Evolutionary conservation across 306 rosid species (phyloP), one percentile per base, ranked within the genome.

Genomic region (Cucumis melo): DNA sequence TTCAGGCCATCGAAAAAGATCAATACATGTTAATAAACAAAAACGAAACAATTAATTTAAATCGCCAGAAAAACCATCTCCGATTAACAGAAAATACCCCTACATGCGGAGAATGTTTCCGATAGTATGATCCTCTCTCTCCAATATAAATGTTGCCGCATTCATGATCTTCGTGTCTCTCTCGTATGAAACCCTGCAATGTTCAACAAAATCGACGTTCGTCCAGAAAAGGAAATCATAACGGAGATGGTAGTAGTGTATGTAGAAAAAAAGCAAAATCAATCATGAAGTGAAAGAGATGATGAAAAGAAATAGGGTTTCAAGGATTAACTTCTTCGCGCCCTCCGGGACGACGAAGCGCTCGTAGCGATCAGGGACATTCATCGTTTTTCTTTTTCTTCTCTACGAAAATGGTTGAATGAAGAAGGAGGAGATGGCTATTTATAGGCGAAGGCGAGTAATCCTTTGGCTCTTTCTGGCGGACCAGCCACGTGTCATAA

Each of bases 281-380:
- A 29, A 2, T 67, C 20, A 20, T 20, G 8, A 5, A 42, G 12
- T 15, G 10, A 48, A 10, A 76, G 15, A 78, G 17, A 23, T 32
- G 34, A 15, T 8, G 66, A 70, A 27, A 51, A 32, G 44, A 56
- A n/a, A 41, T 65, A 46, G 46, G 63, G 32, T n/a, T 16, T 55
- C 10, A 23, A 41, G 11, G 42, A 17, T 84, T 17, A 84, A 89
- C 96, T 91, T 91, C 82, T 93, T 93, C 77, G 96, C 88, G 78
- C 97, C 98, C 81, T 93, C 97, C 0, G 97, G 98, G 1, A 93
- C 96, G 64, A 93, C 98, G 83, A 93, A 93, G 64, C 96, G 91
- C 74, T 93, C 98, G 58, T 93, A 93, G 74, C 98, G 92, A 75
- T 93, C 97, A 0, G 98, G 97, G 23, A 97, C 98, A 48, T 93